Evolutionary conservation across 345 rosid genomes (phyloP), one percentile per base, ranked within the genome.

Genomic region (Anacardium occidentale): DNA sequence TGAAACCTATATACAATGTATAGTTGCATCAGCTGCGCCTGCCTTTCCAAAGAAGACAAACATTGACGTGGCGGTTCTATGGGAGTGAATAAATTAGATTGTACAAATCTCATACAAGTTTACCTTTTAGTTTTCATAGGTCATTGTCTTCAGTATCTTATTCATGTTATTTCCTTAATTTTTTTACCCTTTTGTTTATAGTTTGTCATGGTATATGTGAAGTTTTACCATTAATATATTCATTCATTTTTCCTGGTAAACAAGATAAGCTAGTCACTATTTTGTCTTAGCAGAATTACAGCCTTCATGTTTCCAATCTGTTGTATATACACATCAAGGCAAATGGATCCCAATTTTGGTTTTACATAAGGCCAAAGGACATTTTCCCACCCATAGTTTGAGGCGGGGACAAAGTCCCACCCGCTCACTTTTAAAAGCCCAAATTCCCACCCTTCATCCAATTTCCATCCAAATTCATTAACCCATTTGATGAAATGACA

Each of bases 1-100:
- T 50, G 74, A 75, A 78, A 53, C 60, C 32, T 44, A 62, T 64
- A 80, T 54, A 82, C 75, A 15, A 26, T 88, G 85, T 85, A 82
- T 80, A 83, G 86, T 73, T 71, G 56, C 69, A 70, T 76, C 60
- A 63, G 70, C 56, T 62, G 76, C 64, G 57, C 25, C 59, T 40
- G 47, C 64, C 18, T 44, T 59, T 50, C 55, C 62, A 21, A 51
- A 37, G 42, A 37, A 37, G 7, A 37, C 68, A 63, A 75, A n/a
- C 44, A 34, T 22, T 11, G 51, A 47, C 51, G 76, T 42, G 66
- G 51, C 24, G 44, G 77, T 60, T 71, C 45, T 58, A 42, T 70
- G 51, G 59, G 77, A 71, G 75, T 85, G 77, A 68, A 72, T 76
- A 70, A 73, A 67, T 79, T 53, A 76, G 72, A 32, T 59, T 85